Evolutionary conservation across 1,284 basidiomycete species (phyloP), one percentile per base, ranked within the genome.

Genomic region (Volvariella surrecta): DNA sequence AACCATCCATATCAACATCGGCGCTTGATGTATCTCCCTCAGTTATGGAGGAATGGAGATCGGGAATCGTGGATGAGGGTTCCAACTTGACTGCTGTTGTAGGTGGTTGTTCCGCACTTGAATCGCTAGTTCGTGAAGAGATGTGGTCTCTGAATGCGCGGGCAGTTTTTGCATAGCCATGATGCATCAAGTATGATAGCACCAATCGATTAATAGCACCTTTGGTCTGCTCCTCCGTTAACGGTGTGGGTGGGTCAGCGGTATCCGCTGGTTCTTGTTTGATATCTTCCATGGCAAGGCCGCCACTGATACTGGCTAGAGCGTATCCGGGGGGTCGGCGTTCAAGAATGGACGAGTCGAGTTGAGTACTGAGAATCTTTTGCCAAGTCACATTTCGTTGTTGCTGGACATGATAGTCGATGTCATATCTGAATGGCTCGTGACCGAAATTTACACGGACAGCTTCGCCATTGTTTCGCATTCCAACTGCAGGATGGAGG

Each of bases 381-480:
- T 63, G 61, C 85, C 85, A 89, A 1, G 74, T 73, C 8, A 58
- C 60, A 46, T 78, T 74, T 42, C 76, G 73, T 51, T 74, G 74
- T 48, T 80, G 76, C 49, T 79, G 74, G 20, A 87, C 83, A 55
- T 91, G 77, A 43, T 79, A 75, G 45, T 89, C 83, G 56, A 97
- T 94, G 59, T 94, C 90, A 59, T 79, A 96, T 54, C 68, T 73
- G 74, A 96, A 97, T 1, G 81, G 74, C 13, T 82, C 77, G 48
- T 86, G 82, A 4, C 89, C 88, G 59, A 96, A 93, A 64, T 96
- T 95, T 55, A 82, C 82, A 38, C 78, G 76, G 37, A 92, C 66
- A 16, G 74, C 67, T 59, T 93, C 89, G 32, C 74, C 68, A 1
- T 70, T 65, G 51, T 90, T 83, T 42, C 88, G 84, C 46, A 97